These are phyloP conservation scores for Kregervanrija fluxuum DNA, from an alignment of 805 yeast genomes.

Conservation along the genomic window DNA sequence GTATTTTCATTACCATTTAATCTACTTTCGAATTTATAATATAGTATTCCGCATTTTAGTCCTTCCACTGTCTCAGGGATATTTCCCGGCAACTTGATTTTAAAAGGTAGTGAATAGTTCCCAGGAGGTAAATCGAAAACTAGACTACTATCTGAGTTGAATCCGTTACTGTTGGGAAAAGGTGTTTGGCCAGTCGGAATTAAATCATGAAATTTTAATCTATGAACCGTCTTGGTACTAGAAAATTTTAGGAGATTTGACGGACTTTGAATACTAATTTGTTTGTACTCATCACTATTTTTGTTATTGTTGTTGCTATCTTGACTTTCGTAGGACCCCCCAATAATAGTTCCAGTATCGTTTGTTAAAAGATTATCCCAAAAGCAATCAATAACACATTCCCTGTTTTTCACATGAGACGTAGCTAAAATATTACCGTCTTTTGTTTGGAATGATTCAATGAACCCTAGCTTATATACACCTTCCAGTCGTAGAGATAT, in stretches of 20 bases:
- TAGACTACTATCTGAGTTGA: conserved; percentile 1
- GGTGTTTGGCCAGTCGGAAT: conserved; percentile 24
- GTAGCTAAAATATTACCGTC: conserved; percentile 22
- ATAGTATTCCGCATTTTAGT: conserved; percentile 32
- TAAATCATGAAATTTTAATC: neutral
- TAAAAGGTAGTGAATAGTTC: conserved; percentile 45
- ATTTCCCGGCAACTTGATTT: conserved; percentile 36
- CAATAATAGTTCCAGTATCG: conserved; percentile 31
- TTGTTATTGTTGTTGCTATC: no score
- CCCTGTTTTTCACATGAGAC: conserved; percentile 32
- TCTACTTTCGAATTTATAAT: conserved; percentile 32
- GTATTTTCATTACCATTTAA: conserved; percentile 17
- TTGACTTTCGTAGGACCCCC: neutral
- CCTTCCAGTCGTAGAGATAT: conserved; percentile 36
- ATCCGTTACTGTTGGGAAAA: conserved; percentile 23
- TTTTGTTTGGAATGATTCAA: conserved; percentile 24
- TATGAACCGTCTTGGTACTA: no score
- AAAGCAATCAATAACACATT: conserved; percentile 33
- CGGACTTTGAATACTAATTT: no score
- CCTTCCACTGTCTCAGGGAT: conserved; percentile 47
- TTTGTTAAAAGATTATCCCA: conserved; percentile 42
- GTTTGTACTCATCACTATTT: no score
- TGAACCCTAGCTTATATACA: conserved; percentile 35
- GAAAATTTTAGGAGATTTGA: no score
- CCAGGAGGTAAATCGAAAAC: conserved; percentile 40